phyloP scores from a whole-genome alignment of 1,139 yeast species.

The Kluyveromyces sp. region DNA sequence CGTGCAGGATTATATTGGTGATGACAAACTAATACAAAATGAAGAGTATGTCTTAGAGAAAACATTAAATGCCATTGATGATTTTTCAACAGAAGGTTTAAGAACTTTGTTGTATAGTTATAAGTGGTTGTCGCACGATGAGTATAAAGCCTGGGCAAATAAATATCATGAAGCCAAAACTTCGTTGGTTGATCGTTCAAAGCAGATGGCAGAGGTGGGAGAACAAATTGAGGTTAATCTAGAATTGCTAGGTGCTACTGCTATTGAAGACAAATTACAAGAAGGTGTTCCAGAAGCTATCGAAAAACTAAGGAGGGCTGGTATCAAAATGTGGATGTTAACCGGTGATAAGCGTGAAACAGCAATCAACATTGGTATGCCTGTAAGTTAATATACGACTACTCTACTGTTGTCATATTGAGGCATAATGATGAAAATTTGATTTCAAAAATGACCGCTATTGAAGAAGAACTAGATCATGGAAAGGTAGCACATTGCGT shows the following conservation, averaged over 20 bases:
- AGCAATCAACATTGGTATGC: slow-evolving; percentile 92
- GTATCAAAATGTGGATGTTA: slow-evolving; percentile 93
- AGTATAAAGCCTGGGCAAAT: slow-evolving; percentile 58
- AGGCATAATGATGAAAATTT: slow-evolving; percentile 53
- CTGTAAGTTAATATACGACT: slow-evolving; percentile 86
- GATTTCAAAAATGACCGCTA: slow-evolving; percentile 35
- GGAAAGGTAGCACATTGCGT: slow-evolving; percentile 89
- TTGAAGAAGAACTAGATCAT: slow-evolving; percentile 38
- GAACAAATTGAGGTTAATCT: slow-evolving; percentile 59
- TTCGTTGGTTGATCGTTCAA: slow-evolving; percentile 58
- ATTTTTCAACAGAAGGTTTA: slow-evolving; percentile 88
- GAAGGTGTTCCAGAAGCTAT: slow-evolving; percentile 93
- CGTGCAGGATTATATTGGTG: slow-evolving; percentile 38
- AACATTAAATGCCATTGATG: slow-evolving; percentile 85
- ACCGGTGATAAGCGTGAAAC: slow-evolving; percentile 98
- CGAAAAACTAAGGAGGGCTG: slow-evolving; percentile 86
- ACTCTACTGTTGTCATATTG: slow-evolving; percentile 77
- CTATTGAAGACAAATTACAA: slow-evolving; percentile 94
- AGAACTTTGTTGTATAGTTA: slow-evolving; percentile 81
- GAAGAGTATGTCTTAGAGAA: slow-evolving; percentile 75
- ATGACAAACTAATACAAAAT: slow-evolving; percentile 56
- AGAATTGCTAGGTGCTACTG: slow-evolving; percentile 82
- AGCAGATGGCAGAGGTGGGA: slow-evolving; percentile 66
- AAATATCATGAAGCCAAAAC: slow-evolving; percentile 72
- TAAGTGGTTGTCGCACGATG: slow-evolving; percentile 55